Conservation (phyloP, 495 filamentous ascomycete genomes). For the Neurospora sublineolata region DNA sequence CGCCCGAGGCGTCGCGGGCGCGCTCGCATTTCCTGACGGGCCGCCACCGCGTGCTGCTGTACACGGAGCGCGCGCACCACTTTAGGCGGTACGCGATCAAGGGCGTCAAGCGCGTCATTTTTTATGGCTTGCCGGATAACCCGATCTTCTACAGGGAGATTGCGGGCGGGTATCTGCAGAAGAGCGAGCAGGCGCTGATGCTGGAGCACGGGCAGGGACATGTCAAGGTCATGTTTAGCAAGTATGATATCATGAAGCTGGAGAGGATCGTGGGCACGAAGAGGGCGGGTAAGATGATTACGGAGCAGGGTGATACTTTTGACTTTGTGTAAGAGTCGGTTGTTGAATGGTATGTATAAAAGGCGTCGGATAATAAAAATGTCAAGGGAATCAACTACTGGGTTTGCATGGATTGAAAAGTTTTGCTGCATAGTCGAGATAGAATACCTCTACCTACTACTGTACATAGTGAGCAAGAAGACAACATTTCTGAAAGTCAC, state of each 20-base stretch:
- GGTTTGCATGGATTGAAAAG: not conserved
- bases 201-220: slow-evolving; percentile 40
- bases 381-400: not conserved
- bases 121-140: slow-evolving; percentile 87
- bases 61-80: slow-evolving; percentile 89
- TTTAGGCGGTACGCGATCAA: slow-evolving; percentile 73
- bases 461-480: not conserved
- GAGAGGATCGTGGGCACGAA: slow-evolving; percentile 78
- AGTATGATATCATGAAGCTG: slow-evolving; percentile 76
- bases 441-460: not conserved
- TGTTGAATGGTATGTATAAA: not conserved
- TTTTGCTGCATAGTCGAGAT: not conserved
- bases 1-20: slow-evolving; percentile 66
- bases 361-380: not conserved
- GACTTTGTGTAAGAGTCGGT: slow-evolving; percentile 43
- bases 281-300: slow-evolving; percentile 65
- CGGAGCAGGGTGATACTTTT: slow-evolving; percentile 78
- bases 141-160: slow-evolving; percentile 81
- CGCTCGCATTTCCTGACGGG: slow-evolving; percentile 79
- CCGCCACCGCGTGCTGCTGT: slow-evolving; percentile 70
- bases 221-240: slow-evolving; percentile 68
- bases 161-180: slow-evolving; percentile 54
- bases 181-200: slow-evolving; percentile 42
- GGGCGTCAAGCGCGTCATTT: slow-evolving; percentile 67
- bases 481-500: not conserved